These are phyloP conservation scores for Marsdenia floribunda DNA, from an alignment of 257 asterid species.

Conservation along the genomic window DNA sequence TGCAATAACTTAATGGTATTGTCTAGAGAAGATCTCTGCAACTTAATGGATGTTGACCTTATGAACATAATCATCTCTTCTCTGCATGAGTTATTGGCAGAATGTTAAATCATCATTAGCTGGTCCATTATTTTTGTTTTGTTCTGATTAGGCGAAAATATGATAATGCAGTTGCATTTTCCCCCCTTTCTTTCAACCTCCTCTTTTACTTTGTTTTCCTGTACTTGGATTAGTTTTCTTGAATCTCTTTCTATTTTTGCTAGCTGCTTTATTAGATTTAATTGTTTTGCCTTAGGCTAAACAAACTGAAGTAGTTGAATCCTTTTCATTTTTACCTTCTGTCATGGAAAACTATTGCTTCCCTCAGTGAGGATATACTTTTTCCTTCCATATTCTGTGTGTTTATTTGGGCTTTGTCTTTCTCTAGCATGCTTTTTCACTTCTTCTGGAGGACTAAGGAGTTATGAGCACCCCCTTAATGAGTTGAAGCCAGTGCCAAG, in stretches of 20 bases:
- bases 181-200: no score
- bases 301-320: background rate
- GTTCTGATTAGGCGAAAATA: no score
- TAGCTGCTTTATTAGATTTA: background rate
- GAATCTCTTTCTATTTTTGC: background rate
- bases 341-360: background rate
- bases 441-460: slow-evolving; percentile 84
- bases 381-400: no score
- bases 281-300: background rate
- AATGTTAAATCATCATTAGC: background rate
- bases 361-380: background rate
- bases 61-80: background rate
- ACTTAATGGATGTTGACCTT: background rate
- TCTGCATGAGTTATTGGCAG: background rate
- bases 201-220: background rate
- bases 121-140: no score
- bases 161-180: no score
- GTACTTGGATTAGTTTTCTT: background rate
- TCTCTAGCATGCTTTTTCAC: slow-evolving; percentile 84
- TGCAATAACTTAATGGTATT: background rate
- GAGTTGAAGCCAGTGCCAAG: slow-evolving; percentile 91
- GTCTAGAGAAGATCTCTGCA: background rate
- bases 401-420: background rate
- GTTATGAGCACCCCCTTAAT: slow-evolving; percentile 78
- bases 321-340: background rate